Percentiles rank a stretch among this genome's conserved stretches.
Conservation (phyloP, 2,329 filamentous ascomycete genomes). For the Hymenotorrendiella dingleyae region DNA sequence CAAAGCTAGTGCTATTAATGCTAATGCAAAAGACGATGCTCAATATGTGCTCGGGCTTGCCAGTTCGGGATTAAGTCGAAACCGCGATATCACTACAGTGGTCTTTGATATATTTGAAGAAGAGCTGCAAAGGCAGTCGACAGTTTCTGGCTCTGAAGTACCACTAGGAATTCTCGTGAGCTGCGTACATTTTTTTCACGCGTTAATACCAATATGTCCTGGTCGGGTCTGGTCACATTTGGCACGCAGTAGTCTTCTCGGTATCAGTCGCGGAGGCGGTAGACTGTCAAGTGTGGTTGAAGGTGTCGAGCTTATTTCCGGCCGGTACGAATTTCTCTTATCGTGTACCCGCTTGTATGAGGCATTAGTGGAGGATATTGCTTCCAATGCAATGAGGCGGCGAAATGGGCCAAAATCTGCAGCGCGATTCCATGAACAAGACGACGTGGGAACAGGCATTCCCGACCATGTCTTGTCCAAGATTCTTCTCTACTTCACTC, state of each 20-base stretch:
- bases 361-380: slow-evolving; percentile 68
- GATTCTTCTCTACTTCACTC: slow-evolving; percentile 66
- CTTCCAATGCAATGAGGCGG: slow-evolving; percentile 62
- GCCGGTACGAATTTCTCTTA: slow-evolving; percentile 71
- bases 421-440: slow-evolving; percentile 39
- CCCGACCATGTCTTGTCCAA: slow-evolving; percentile 72
- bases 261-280: slow-evolving; percentile 68
- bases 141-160: slow-evolving; percentile 35
- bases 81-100: slow-evolving; percentile 70
- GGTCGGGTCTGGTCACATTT: slow-evolving; percentile 88
- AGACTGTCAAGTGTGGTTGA: slow-evolving; percentile 73
- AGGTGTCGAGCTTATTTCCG: slow-evolving; percentile 71
- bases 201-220: slow-evolving; percentile 65
- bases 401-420: slow-evolving; percentile 48
- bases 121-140: slow-evolving; percentile 43
- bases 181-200: slow-evolving; percentile 74
- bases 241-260: slow-evolving; percentile 72
- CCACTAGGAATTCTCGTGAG: slow-evolving; percentile 58
- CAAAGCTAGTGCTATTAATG: slow-evolving; percentile 17
- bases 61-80: slow-evolving; percentile 48
- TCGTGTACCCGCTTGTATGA: slow-evolving; percentile 70
- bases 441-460: slow-evolving; percentile 61
- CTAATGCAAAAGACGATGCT: slow-evolving; percentile 37
- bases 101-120: slow-evolving; percentile 81
- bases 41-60: slow-evolving; percentile 48